A percentile compares a stretch with the other conserved stretches of the same genome.
phyloP scores from a whole-genome alignment of 1,284 basidiomycete species.

The Sporisorium iseilematis-ciliati region DNA sequence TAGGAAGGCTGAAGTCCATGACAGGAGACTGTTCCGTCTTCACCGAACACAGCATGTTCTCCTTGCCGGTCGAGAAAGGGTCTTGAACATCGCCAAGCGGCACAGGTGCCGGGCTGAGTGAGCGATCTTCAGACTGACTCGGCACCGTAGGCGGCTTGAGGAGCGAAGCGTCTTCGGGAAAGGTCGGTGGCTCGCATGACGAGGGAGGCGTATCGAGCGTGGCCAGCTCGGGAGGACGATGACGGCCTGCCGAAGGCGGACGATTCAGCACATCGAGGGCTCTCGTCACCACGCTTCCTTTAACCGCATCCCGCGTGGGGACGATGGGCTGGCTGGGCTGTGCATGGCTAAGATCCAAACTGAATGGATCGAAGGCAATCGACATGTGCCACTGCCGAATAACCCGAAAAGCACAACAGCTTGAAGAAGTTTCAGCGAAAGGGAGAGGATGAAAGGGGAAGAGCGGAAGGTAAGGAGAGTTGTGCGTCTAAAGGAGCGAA shows the following conservation, averaged over 20 bases:
- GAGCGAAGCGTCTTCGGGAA: background rate
- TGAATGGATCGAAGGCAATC: background rate
- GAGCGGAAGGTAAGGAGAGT: background rate
- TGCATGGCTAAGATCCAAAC: background rate
- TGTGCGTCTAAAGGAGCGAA: background rate
- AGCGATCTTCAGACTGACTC: slow-evolving; percentile 6
- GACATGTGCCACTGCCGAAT: background rate
- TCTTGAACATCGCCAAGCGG: background rate
- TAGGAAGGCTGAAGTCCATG: background rate
- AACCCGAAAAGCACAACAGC: background rate
- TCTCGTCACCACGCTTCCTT: slow-evolving; percentile 3
- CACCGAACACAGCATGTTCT: background rate
- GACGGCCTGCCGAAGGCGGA: background rate
- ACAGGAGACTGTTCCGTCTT: background rate
- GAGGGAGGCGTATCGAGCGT: slow-evolving; percentile 8
- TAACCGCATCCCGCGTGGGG: background rate
- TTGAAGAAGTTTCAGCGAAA: background rate
- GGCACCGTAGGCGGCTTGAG: slow-evolving; percentile 7
- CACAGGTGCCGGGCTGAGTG: background rate
- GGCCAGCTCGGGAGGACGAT: slow-evolving; percentile 5
- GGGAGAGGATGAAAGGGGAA: background rate
- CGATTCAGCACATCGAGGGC: slow-evolving; percentile 10
- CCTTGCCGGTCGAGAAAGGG: background rate
- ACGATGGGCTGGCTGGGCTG: background rate
- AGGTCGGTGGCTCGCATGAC: background rate